Evolutionary conservation across 345 rosid genomes (phyloP).

Genomic region (Lepidium aucheri): DNA sequence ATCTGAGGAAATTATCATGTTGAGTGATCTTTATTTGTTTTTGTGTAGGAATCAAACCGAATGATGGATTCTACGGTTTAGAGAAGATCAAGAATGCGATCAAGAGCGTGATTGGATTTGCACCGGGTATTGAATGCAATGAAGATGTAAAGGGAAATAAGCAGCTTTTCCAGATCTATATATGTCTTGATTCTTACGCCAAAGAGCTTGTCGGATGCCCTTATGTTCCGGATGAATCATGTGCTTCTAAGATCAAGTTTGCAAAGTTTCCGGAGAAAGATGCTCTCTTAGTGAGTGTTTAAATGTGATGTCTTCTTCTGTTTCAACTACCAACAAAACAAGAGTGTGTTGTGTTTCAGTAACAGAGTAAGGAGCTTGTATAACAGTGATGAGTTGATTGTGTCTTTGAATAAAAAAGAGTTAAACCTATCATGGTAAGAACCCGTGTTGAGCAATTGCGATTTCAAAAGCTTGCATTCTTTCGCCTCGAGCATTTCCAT

Average conservation of each 20-base stretch:
- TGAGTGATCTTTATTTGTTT: neutral
- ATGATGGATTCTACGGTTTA: slow-evolving; percentile 42
- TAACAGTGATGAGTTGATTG: neutral
- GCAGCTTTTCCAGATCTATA: slow-evolving; percentile 59
- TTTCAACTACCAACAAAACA: slow-evolving; percentile 4
- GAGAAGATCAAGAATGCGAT: slow-evolving; percentile 50
- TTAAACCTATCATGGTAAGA: slow-evolving; percentile 45
- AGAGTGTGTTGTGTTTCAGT: neutral
- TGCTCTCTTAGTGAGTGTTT: neutral
- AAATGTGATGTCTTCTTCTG: slow-evolving; percentile 8
- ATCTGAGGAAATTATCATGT: neutral
- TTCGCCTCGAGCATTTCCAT: slow-evolving; percentile 66
- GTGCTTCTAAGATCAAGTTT: slow-evolving; percentile 53
- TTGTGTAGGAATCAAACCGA: slow-evolving; percentile 50
- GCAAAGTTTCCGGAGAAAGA: slow-evolving; percentile 31
- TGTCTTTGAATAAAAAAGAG: neutral
- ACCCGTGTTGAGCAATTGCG: slow-evolving; percentile 58
- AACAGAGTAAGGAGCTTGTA: neutral
- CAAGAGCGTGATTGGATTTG: slow-evolving; percentile 35
- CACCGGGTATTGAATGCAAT: slow-evolving; percentile 65
- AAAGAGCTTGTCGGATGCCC: slow-evolving; percentile 65
- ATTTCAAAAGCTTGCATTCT: slow-evolving; percentile 78
- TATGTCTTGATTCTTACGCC: slow-evolving; percentile 58
- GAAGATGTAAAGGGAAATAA: slow-evolving; percentile 36
- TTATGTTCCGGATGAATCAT: slow-evolving; percentile 32